Conservation (phyloP, 2,329 filamentous ascomycete genomes). For the Coniochaeta prunicola region DNA sequence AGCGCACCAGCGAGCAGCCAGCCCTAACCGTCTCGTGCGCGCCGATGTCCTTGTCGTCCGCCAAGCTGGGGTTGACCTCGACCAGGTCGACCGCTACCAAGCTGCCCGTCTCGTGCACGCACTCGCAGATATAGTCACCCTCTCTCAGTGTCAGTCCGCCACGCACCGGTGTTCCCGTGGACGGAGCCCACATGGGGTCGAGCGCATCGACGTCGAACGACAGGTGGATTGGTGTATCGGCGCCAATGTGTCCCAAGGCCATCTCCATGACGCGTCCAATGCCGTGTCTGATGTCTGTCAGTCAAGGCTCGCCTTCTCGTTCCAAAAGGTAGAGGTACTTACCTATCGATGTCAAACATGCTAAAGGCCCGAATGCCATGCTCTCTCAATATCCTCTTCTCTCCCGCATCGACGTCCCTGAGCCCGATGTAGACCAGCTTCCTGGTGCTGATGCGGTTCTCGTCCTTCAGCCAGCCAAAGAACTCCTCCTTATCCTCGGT, state of each 20-base stretch:
- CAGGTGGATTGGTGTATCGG: constrained; percentile 91
- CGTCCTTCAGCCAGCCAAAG: constrained; percentile 82
- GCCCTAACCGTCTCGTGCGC: constrained; percentile 83
- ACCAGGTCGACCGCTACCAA: constrained; percentile 76
- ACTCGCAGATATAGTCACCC: constrained; percentile 94
- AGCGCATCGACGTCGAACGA: constrained; percentile 96
- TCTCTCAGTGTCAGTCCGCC: constrained; percentile 90
- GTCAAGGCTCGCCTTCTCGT: background rate
- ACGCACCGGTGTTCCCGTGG: constrained; percentile 89
- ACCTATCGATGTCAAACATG: constrained; percentile 97
- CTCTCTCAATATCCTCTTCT: constrained; percentile 87
- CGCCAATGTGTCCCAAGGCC: constrained; percentile 93
- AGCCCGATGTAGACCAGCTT: constrained; percentile 97
- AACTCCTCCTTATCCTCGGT: constrained; percentile 67
- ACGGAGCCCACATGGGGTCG: constrained; percentile 93
- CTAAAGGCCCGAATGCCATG: constrained; percentile 91
- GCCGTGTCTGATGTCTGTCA: constrained; percentile 57
- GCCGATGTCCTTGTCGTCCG: constrained; percentile 50
- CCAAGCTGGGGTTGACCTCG: constrained; percentile 71
- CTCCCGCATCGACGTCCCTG: constrained; percentile 83
- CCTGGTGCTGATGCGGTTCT: constrained; percentile 60
- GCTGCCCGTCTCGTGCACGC: constrained; percentile 71
- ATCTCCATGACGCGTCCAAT: constrained; percentile 96
- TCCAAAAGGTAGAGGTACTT: constrained; percentile 20
- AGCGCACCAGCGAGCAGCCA: constrained; percentile 84